Evolutionary conservation across 75 land plant species (phyloP), one percentile per base, ranked within the genome.

Genomic region (Pseudotsuga menziesii): DNA sequence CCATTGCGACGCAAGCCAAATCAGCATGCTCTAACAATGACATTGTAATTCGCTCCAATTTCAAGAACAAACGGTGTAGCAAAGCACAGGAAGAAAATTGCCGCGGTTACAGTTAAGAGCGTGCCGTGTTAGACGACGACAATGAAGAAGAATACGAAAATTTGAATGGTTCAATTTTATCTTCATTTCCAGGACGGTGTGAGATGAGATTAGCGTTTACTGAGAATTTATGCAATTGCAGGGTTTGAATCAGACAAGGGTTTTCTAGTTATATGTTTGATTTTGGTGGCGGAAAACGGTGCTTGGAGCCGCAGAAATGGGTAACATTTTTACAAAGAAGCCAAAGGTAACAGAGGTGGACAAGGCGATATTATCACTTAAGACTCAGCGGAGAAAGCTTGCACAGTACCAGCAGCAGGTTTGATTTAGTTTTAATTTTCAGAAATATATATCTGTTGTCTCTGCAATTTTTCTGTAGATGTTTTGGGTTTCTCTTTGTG

Each of bases 371-470:
- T 89, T 95, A 12, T 78, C 98, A 36, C 96, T 95, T 74, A 95
- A 93, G 76, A 95, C 98, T 19, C 96, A 93, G 85, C 81, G 93
- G 59, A 89, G 98, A 44, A 92, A 90, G 84, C 96, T 95, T 58
- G 85, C 83, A 11, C 86, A 89, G 77, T 89, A 92, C 59, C 98
- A 95, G 80, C 88, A 88, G 52, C 91, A 93, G 94, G 96, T 94
- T 2, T 35, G 78, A 39, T 39, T 39, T 39, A 39, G 41, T 14
- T 6, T 57, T 48, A 39, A 17, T 74, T 74, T 20, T 20, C n/a
- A 14, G 75, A 39, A 44, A 23, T 74, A 15, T 69, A 26, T 26
- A n/a, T 22, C 7, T 27, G 2, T 22, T 69, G 3, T 39, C 41
- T 39, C 41, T 39, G 4, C 41, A 39, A 39, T 39, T 39, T 39